Percentiles rank a stretch among this genome's conserved stretches.
phyloP scores from a whole-genome alignment of 768 basidiomycete species.

The Coprinellus aureogranulatus region DNA sequence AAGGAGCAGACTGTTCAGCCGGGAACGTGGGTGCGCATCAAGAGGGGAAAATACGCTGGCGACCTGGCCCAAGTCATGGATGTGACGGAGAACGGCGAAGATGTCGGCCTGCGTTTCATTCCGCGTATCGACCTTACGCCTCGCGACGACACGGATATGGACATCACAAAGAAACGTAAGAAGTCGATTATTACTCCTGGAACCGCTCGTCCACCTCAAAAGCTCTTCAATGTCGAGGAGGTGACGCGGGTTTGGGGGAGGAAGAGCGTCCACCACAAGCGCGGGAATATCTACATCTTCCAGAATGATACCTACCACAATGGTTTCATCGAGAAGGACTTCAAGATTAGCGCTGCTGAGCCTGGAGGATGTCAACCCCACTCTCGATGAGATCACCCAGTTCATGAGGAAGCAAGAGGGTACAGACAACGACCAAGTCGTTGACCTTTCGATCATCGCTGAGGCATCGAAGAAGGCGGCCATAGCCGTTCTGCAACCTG shows the following conservation, averaged over 20 bases:
- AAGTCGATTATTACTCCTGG: slow-evolving; percentile 51
- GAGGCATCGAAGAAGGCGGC: slow-evolving; percentile 90
- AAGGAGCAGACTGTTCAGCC: slow-evolving; percentile 80
- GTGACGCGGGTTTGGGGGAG: slow-evolving; percentile 82
- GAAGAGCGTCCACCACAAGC: slow-evolving; percentile 64
- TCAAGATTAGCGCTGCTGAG: slow-evolving; percentile 76
- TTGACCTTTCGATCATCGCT: slow-evolving; percentile 88
- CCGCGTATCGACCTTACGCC: slow-evolving; percentile 98
- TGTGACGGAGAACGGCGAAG: slow-evolving; percentile 89
- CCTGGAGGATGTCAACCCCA: slow-evolving; percentile 89
- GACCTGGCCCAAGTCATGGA: slow-evolving; percentile 96
- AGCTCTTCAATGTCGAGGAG: slow-evolving; percentile 93
- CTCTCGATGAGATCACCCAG: slow-evolving; percentile 91
- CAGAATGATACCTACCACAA: slow-evolving; percentile 91
- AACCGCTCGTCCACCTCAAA: slow-evolving; percentile 82
- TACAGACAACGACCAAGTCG: slow-evolving; percentile 57
- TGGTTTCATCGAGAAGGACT: slow-evolving; percentile 95
- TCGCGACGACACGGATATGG: slow-evolving; percentile 63
- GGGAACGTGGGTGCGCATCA: slow-evolving; percentile 94
- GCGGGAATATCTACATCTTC: slow-evolving; percentile 79
- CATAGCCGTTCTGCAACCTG: slow-evolving; percentile 93
- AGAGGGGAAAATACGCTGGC: slow-evolving; percentile 88
- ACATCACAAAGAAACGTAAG: slow-evolving; percentile 74
- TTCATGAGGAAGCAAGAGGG: slow-evolving; percentile 80
- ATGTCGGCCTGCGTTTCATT: slow-evolving; percentile 88